Conservation (phyloP, 176 grass and related monocot species). For the Eleusine coracana region DNA sequence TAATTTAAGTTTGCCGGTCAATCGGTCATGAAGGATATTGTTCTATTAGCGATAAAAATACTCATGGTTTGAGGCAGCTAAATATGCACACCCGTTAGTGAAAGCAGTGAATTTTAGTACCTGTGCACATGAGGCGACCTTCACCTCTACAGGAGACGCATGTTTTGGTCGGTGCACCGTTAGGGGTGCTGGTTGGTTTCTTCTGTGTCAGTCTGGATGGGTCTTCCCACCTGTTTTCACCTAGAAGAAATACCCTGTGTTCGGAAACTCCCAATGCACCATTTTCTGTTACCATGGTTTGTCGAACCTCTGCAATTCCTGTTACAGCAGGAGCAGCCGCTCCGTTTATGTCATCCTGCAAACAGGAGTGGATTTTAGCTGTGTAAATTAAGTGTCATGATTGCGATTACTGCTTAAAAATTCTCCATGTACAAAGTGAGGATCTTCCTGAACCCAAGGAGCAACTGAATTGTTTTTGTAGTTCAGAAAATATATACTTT, state of each 20-base stretch:
- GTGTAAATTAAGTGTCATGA: not conserved
- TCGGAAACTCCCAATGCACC: constrained; percentile 51
- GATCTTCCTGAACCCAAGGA: not conserved
- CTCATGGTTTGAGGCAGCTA: not conserved
- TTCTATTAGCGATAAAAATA: not conserved
- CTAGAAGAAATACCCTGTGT: constrained; percentile 80
- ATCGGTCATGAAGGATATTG: not conserved
- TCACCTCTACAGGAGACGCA: constrained; percentile 80
- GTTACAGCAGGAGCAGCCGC: constrained; percentile 53
- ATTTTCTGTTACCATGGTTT: constrained; percentile 54
- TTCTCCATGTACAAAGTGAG: not conserved
- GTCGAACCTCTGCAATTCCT: constrained; percentile 57
- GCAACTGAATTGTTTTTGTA: not conserved
- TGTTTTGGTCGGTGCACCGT: constrained; percentile 40
- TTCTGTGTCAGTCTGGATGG: constrained; percentile 61
- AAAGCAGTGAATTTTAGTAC: constrained; percentile 43
- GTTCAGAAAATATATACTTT: not conserved
- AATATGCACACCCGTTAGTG: constrained; percentile 19
- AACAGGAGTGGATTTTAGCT: not conserved
- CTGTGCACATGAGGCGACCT: constrained; percentile 84
- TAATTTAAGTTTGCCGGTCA: not conserved
- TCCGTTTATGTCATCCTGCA: constrained; percentile 67
- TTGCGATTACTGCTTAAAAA: not conserved
- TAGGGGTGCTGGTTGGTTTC: constrained; percentile 39
- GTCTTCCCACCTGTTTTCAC: constrained; percentile 99